These are phyloP conservation scores for Millerago galiae DNA, from an alignment of 805 yeast genomes.

Conservation along the genomic window DNA sequence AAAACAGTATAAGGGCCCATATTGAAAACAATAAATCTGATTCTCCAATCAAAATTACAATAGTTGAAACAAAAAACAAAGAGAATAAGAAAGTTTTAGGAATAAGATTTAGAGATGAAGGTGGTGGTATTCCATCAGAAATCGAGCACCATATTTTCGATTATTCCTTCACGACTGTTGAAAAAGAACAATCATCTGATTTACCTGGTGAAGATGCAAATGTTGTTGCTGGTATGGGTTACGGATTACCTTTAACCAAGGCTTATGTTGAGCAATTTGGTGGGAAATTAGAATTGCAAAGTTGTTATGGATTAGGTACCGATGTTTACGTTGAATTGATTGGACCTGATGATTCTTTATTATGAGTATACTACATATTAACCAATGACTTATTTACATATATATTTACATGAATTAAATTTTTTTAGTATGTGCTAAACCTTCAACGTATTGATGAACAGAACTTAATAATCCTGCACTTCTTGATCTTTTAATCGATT, in stretches of 20 bases:
- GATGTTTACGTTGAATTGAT: conserved; percentile 57
- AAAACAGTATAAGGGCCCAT: conserved; percentile 83
- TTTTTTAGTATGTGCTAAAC: no score
- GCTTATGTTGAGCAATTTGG: conserved; percentile 71
- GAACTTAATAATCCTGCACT: conserved; percentile 73
- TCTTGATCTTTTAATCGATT: conserved; percentile 75
- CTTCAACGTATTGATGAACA: conserved; percentile 52
- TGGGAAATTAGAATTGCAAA: conserved; percentile 62
- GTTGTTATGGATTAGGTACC: conserved; percentile 73
- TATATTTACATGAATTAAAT: no score
- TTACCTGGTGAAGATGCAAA: conserved; percentile 55
- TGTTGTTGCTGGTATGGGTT: conserved; percentile 90
- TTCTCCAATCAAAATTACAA: conserved; percentile 40
- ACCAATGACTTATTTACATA: no score
- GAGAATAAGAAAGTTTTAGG: conserved; percentile 37
- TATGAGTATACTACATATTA: conserved; percentile 1
- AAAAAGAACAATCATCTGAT: conserved; percentile 44
- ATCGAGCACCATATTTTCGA: conserved; percentile 67
- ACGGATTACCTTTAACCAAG: conserved; percentile 81
- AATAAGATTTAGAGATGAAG: conserved; percentile 76
- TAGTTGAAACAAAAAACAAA: conserved; percentile 29
- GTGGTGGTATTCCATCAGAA: conserved; percentile 78
- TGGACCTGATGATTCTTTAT: conserved; percentile 20
- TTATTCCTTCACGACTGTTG: conserved; percentile 80
- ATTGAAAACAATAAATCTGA: conserved; percentile 50